Evolutionary conservation across 352 stramenopile species (phyloP), one percentile per base, ranked within the genome.

Genomic region (Blastocystis sp.): DNA sequence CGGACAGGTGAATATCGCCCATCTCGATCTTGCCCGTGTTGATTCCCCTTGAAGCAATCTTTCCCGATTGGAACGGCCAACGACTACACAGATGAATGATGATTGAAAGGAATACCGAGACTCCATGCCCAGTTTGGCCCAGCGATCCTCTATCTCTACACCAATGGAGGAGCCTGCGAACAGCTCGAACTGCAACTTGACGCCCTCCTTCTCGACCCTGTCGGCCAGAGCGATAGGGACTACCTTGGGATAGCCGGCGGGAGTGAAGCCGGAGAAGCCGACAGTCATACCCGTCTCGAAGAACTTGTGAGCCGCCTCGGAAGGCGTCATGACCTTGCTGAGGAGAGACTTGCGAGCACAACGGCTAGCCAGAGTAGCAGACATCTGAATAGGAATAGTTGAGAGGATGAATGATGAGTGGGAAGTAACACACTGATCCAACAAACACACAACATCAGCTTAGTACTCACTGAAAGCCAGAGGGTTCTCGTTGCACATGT

Each of bases 21-120:
- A 87, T 87, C 65, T 87, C 77, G 52, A 87, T 87, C 65, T 87
- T 87, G 5, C 77, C 77, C 21, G 77, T 87, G 43, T 87, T 87
- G 65, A 87, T 87, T 9, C 77, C 77, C 62, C 61, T 76, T 4
- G 77, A 48, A 78, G 70, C 70, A 59, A 71, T 87, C 77, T 87
- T 87, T 56, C 77, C 77, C 21, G 77, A 71, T 59, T 87, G 77
- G 41, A 71, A 87, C 45, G 77, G 77, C 62, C 62, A 87, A 48
- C 77, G 77, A 78, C 70, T 81, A 77, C 21, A 11, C 66, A 60
- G 28, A 41, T 17, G 41, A 38, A n/a, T n/a, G n/a, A n/a, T n/a
- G n/a, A n/a, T n/a, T n/a, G n/a, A n/a, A n/a, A 64, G 7, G 1
- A 53, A 1, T 81, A 81, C 70, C 77, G 77, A 87, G 77, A 74